Conservation (phyloP, 1,284 basidiomycete species). For the Golubevia sp. region DNA sequence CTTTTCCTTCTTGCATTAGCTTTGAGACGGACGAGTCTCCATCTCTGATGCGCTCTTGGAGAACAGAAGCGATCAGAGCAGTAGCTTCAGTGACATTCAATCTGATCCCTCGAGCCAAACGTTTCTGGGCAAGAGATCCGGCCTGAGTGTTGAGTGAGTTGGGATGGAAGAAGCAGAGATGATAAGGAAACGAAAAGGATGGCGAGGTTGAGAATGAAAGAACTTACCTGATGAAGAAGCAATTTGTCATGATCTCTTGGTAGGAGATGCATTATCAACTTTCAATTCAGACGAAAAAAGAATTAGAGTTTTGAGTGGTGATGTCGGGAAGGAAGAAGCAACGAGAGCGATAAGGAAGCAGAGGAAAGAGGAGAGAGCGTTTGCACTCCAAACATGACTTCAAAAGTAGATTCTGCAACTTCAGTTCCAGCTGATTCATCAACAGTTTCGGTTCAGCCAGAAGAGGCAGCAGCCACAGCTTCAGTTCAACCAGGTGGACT, state of each 20-base stretch:
- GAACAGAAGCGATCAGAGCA: constrained; percentile 84
- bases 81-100: constrained; percentile 87
- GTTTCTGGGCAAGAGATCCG: constrained; percentile 79
- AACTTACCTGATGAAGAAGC: constrained; percentile 24
- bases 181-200: too few relatives aligned
- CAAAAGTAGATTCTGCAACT: too few relatives aligned
- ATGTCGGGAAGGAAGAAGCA: too few relatives aligned
- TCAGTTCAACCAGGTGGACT: not conserved
- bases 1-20: constrained; percentile 77
- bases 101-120: constrained; percentile 84
- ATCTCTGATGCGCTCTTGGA: constrained; percentile 96
- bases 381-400: too few relatives aligned
- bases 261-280: constrained; percentile 49
- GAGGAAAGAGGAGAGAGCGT: too few relatives aligned
- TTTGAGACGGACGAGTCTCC: constrained; percentile 83
- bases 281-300: too few relatives aligned
- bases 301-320: too few relatives aligned
- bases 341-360: too few relatives aligned
- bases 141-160: constrained; percentile 11
- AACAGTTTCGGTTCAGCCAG: too few relatives aligned
- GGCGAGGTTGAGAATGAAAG: not conserved
- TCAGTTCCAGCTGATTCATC: too few relatives aligned
- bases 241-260: constrained; percentile 58
- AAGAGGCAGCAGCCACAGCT: too few relatives aligned
- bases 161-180: not conserved